phyloP scores from a whole-genome alignment of 345 rosid genomes.

The Litchi chinensis region DNA sequence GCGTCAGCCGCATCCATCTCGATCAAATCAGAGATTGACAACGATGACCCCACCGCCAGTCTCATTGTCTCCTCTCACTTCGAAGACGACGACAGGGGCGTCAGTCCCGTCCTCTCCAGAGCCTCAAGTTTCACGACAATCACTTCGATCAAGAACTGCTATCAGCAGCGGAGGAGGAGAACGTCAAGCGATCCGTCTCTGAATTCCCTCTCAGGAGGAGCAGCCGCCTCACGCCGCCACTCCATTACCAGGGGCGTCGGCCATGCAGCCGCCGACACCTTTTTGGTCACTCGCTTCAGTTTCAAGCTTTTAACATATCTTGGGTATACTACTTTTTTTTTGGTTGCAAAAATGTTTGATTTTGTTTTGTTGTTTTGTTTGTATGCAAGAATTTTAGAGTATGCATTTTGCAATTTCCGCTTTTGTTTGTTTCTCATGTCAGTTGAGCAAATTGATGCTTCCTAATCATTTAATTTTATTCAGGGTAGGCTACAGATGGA shows the following conservation, averaged over 20 bases:
- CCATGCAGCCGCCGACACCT: conserved; percentile 70
- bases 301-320: conserved; percentile 71
- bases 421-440: conserved; percentile 1
- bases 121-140: conserved; percentile 47
- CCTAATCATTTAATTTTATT: conserved; percentile 50
- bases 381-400: background rate
- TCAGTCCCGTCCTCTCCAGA: conserved; percentile 58
- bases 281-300: conserved; percentile 60
- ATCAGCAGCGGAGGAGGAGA: conserved; percentile 65
- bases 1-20: conserved; percentile 30
- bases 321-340: conserved; percentile 44
- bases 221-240: conserved; percentile 22
- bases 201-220: conserved; percentile 36
- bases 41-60: conserved; percentile 46
- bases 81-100: conserved; percentile 39
- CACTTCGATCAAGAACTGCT: conserved; percentile 17
- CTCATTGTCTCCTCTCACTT: conserved; percentile 55
- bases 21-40: conserved; percentile 38
- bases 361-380: background rate
- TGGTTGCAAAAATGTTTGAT: background rate
- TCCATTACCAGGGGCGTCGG: conserved; percentile 53
- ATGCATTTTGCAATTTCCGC: background rate
- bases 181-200: conserved; percentile 61
- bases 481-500: conserved; percentile 99
- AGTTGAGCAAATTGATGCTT: conserved; percentile 21